Conservation (phyloP, 371 early-diverging fungal species). For the Mortierella sp. region DNA sequence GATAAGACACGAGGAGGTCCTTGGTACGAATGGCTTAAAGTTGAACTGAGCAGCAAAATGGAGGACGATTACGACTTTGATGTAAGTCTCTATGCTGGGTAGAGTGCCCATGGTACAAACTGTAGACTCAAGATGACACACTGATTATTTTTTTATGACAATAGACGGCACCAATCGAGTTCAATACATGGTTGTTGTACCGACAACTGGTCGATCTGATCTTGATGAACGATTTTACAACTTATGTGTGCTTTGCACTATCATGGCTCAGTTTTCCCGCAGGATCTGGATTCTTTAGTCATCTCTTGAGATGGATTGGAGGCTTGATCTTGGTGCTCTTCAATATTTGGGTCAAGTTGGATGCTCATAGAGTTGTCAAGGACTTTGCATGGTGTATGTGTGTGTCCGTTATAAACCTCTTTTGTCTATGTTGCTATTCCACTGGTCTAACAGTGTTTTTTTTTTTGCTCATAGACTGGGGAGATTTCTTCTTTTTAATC, state of each 20-base stretch:
- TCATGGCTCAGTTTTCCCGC: slow-evolving; percentile 74
- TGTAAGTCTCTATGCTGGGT: slow-evolving; percentile 52
- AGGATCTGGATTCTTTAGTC: slow-evolving; percentile 64
- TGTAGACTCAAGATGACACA: neutral
- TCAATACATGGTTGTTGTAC: slow-evolving; percentile 95
- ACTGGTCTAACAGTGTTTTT: neutral
- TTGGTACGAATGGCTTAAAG: slow-evolving; percentile 74
- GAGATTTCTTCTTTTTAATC: slow-evolving; percentile 96
- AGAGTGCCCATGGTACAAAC: neutral
- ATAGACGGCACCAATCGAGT: slow-evolving; percentile 87
- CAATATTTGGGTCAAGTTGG: slow-evolving; percentile 96
- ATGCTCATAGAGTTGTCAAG: slow-evolving; percentile 96
- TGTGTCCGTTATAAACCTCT: neutral
- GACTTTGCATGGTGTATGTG: slow-evolving; percentile 96
- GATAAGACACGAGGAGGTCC: slow-evolving; percentile 59
- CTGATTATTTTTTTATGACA: neutral
- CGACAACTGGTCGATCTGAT: slow-evolving; percentile 95
- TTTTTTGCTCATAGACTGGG: slow-evolving; percentile 82
- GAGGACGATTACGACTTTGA: slow-evolving; percentile 86
- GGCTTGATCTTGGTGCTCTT: slow-evolving; percentile 86
- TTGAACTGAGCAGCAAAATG: slow-evolving; percentile 87
- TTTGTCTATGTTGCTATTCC: neutral
- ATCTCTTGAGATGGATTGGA: slow-evolving; percentile 79
- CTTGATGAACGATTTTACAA: slow-evolving; percentile 90
- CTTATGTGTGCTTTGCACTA: slow-evolving; percentile 88